A percentile compares a stretch with the other conserved stretches of the same genome.
These are phyloP conservation scores for Cornus kousa DNA, from an alignment of 148 eudicot genomes.

Conservation along the genomic window DNA sequence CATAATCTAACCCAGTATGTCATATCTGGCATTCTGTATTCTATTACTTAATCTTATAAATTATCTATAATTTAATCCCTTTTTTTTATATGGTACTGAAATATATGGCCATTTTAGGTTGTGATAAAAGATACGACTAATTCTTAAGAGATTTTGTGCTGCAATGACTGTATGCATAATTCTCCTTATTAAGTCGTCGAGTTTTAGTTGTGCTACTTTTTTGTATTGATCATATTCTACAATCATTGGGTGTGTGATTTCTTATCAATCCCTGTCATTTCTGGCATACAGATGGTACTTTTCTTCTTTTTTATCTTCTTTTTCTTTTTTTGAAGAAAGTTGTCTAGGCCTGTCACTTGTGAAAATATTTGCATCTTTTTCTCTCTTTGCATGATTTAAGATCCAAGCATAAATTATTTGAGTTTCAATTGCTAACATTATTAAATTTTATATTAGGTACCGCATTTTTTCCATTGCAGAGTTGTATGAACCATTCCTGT, in stretches of 20 bases:
- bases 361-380: background rate
- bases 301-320: background rate
- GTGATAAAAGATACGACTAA: too few species aligned
- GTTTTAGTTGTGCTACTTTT: background rate
- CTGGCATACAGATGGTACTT: background rate
- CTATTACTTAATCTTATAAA: too few species aligned
- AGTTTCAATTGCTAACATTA: background rate
- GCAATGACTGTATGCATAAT: background rate
- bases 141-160: background rate
- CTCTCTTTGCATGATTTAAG: background rate
- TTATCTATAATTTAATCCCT: too few species aligned
- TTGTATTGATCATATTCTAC: background rate
- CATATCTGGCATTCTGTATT: too few species aligned
- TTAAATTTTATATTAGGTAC: constrained; percentile 45
- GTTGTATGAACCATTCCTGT: constrained; percentile 98
- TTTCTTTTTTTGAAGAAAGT: background rate
- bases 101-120: too few species aligned
- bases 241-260: too few species aligned
- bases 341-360: background rate
- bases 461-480: constrained; percentile 92
- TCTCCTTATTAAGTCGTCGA: background rate
- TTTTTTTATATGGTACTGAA: too few species aligned
- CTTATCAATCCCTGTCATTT: background rate
- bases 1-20: too few species aligned
- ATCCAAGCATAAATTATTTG: background rate